Base-by-base conservation (phyloP, 1,284 basidiomycete genomes). In the Sutorius eximius region DNA sequence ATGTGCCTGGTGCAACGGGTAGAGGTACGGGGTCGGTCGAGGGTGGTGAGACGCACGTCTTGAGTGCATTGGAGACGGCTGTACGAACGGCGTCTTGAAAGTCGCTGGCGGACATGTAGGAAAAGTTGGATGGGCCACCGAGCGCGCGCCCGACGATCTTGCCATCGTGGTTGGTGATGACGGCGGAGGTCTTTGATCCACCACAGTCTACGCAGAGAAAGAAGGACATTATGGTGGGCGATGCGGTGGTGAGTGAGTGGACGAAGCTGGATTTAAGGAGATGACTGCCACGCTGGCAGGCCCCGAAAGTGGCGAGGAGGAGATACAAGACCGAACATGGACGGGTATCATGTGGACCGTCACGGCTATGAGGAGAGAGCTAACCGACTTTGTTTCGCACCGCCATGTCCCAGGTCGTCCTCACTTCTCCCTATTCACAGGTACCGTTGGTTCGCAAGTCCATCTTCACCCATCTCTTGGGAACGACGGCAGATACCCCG, bases 171-270 rank as follows among this genome's bases (percentile, higher is more conserved):
- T 85, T 76, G 56, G 76, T 76, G 66, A 93, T 81, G 58, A 81
- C 87, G 10, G 80, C 87, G 24, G 85, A 80, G 8, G 89, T 91
- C 75, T 93, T 93, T 45, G 88, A 87, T 20, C 88, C 90, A 33
- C 90, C 90, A 58, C 89, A 91, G 70, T 92, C 89, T 56, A 88
- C 83, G 64, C 86, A 91, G 58, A 92, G 82, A 66, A 82, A 87
- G 61, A 88, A 74, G 9, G 82, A 71, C 82, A 85, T 82, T 0
- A 1, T 1, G 22, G 32, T 24, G 13, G 33, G 34, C 13, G 3
- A 15, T n/a, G 32, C 29, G 12, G 1, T 24, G 22, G 36, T 13
- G 3, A 29, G 11, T 41, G 20, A 5, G 13, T 8, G 3, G 43
- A 37, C 20, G 15, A 27, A 15, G 1, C 9, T 13, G 22, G 10